Percentiles rank a stretch among this genome's conserved stretches.
Evolutionary conservation across 495 filamentous ascomycete species (phyloP).

Genomic region (Aspergillus carlsbadensis): DNA sequence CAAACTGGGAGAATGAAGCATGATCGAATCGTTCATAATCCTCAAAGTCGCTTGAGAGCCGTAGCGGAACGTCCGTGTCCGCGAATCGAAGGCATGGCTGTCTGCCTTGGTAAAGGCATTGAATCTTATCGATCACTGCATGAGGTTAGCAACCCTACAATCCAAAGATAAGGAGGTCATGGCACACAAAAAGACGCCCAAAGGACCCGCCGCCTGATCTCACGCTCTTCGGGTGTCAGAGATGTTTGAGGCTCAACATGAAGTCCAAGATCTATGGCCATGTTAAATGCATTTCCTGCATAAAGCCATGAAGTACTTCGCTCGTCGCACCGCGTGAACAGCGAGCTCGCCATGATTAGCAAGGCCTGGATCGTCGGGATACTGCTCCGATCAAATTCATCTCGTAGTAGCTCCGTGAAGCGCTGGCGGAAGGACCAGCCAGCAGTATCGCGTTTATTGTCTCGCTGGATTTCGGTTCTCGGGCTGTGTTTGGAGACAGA

Average conservation of each 20-base stretch:
- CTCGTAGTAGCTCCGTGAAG: slow-evolving; percentile 37
- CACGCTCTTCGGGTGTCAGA: slow-evolving; percentile 38
- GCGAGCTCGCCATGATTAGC: slow-evolving; percentile 38
- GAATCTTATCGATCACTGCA: slow-evolving; percentile 29
- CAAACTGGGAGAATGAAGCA: too few species aligned
- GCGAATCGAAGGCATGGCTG: slow-evolving; percentile 29
- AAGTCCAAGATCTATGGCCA: slow-evolving; percentile 48
- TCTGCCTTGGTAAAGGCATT: slow-evolving; percentile 35
- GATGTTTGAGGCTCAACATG: slow-evolving; percentile 24
- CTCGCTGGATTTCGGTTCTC: slow-evolving; percentile 29
- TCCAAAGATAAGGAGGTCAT: too few species aligned
- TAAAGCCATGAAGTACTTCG: slow-evolving; percentile 47
- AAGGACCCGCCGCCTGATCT: slow-evolving; percentile 40
- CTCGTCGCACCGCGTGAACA: slow-evolving; percentile 39
- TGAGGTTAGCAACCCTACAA: too few species aligned
- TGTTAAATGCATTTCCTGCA: slow-evolving; percentile 42
- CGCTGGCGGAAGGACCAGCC: slow-evolving; percentile 36
- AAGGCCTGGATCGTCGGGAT: slow-evolving; percentile 49
- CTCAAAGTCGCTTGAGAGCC: slow-evolving; percentile 35
- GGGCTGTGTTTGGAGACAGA: slow-evolving; percentile 36
- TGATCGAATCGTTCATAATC: neutral
- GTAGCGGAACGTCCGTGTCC: slow-evolving; percentile 28
- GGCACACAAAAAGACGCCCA: slow-evolving; percentile 40
- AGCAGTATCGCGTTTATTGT: slow-evolving; percentile 35
- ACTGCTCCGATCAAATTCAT: slow-evolving; percentile 38